Evolutionary conservation across 768 basidiomycete species (phyloP), one percentile per base, ranked within the genome.

Genomic region (Hericium coralloides): DNA sequence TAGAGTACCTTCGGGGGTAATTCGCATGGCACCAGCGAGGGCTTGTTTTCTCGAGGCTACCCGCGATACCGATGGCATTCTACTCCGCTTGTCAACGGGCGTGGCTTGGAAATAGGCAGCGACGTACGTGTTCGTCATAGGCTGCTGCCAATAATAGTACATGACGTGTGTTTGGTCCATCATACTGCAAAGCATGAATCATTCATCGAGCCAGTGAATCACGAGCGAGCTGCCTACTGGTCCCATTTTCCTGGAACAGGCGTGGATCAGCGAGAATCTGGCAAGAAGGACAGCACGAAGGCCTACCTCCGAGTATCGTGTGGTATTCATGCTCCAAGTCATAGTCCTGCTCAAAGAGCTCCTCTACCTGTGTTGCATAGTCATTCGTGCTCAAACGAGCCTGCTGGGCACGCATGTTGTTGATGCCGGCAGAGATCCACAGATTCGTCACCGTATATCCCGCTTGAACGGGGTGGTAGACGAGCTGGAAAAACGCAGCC

Each of bases 61-160:
- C 41, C 77, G 71, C 49, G 75, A 77, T 45, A 82, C 68, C 36
- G 67, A 64, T 5, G 80, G 81, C 79, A 82, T 81, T 17, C 77
- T 84, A 60, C 6, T n/a, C n/a, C n/a, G n/a, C n/a, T n/a, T n/a
- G n/a, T n/a, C n/a, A n/a, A n/a, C n/a, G n/a, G n/a, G n/a, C 31
- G 31, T 31, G 31, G 31, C 31, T 31, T 31, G n/a, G n/a, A 31
- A 31, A 31, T 8, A 31, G 31, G 10, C 43, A 18, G 15, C 17
- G 38, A 18, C 76, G 43, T 54, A 80, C 77, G 78, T 78, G 67
- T 87, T 80, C 15, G 76, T 73, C 79, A 81, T 81, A 4, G 85
- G 85, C 63, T 84, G 83, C 58, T 89, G 85, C 82, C 84, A 86
- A 67, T 87, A 85, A 59, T 75, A 79, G 59, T 83, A 86, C 55